Base-by-base conservation (phyloP, 495 filamentous ascomycete species). In the Penicillium subrubescens region DNA sequence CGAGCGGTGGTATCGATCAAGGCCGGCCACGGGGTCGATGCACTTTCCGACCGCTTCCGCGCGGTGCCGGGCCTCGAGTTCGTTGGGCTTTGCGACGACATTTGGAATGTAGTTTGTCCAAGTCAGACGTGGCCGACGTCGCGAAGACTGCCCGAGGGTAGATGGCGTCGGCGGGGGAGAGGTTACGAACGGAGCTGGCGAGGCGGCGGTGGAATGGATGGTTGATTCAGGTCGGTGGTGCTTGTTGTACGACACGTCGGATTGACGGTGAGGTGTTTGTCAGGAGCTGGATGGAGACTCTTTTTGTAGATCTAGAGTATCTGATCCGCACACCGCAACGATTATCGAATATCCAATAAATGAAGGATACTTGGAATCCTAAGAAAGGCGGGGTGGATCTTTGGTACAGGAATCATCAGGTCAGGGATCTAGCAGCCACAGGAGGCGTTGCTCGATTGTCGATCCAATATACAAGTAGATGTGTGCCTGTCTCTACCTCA, bases 41-140 rank as follows among this genome's bases (percentile, higher is more conserved):
- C 64, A 53, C 65, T 73, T 14, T 68, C 66, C 2, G 68, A 68
- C 23, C 68, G 64, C 34, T 71, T 66, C 21, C 66, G 68, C 21
- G 59, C 54, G 8, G 58, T 61, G 37, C 61, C 66, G 19, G 61
- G 48, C 3, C 63, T 61, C 8, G 59, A 62, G 37, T 61, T 59
- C 1, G 51, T 43, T 29, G 64, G 62, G 8, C 33, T 58, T 21
- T 41, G 48, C 17, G 62, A 70, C 15, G 53, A 50, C 68, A 70
- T 70, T 25, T 34, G 5, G n/a, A 23, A 17, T 51, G 8, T 34
- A 21, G 15, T 10, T 52, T 33, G 48, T 14, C 15, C 48, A 25
- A 12, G 34, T 12, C 4, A n/a, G 12, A 17, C 21, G n/a, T n/a
- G n/a, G 19, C 5, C 6, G 58, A 6, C 44, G 34, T 34, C 14